phyloP scores from a whole-genome alignment of 2,329 filamentous ascomycete species.

The Orbilia blumenaviensis region DNA sequence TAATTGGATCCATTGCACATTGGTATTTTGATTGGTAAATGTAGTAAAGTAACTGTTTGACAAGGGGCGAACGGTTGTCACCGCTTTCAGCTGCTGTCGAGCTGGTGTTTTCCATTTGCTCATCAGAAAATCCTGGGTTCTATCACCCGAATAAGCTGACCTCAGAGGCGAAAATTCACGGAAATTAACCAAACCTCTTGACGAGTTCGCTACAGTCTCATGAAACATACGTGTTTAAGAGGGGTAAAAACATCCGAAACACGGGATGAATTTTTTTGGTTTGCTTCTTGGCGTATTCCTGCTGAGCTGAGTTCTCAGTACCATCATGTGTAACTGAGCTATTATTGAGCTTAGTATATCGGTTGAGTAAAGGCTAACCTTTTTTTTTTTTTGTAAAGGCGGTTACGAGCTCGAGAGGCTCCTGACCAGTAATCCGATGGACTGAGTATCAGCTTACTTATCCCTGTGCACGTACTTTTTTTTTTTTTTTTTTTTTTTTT shows the following conservation, averaged over 20 bases:
- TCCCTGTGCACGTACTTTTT: too few species aligned
- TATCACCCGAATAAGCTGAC: constrained; percentile 34
- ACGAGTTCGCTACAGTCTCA: constrained; percentile 14
- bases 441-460: constrained; percentile 17
- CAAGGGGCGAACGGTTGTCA: neutral
- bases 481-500: too few species aligned
- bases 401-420: neutral
- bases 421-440: constrained; percentile 2
- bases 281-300: constrained; percentile 32
- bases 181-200: neutral
- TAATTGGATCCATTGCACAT: too few species aligned
- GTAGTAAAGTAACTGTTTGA: too few species aligned
- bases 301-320: neutral
- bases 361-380: neutral
- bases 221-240: neutral
- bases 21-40: too few species aligned
- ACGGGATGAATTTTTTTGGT: neutral
- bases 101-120: too few species aligned
- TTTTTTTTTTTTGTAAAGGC: neutral
- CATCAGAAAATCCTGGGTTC: neutral
- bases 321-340: constrained; percentile 38
- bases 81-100: constrained; percentile 12
- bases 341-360: constrained; percentile 19
- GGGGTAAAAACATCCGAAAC: constrained; percentile 21
- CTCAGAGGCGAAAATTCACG: constrained; percentile 26